Percentiles rank a stretch among this genome's conserved stretches.
phyloP scores from a whole-genome alignment of 805 yeast genomes.

The Ogataea philodendri region DNA sequence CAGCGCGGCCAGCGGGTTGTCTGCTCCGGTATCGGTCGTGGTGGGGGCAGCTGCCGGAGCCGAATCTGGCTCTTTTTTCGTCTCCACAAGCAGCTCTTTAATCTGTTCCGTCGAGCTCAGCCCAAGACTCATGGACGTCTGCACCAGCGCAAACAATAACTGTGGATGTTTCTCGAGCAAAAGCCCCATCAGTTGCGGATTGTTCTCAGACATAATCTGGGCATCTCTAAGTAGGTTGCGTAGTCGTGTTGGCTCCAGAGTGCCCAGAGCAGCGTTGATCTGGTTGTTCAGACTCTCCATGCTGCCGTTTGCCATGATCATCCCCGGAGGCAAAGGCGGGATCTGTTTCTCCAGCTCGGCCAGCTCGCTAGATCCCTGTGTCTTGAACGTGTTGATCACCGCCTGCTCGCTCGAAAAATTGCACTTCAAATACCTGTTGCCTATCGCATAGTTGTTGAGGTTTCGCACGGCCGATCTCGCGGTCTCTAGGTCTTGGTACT shows the following conservation, averaged over 20 bases:
- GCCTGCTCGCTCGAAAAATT: conserved; percentile 62
- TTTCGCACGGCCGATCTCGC: conserved; percentile 91
- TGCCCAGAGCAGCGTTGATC: conserved; percentile 45
- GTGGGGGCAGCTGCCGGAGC: conserved; percentile 1
- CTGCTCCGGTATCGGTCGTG: conserved; percentile 4
- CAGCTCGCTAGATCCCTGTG: conserved; percentile 16
- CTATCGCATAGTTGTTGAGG: conserved; percentile 73
- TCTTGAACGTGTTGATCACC: conserved; percentile 20
- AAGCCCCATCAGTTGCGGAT: conserved; percentile 57
- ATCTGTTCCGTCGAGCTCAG: conserved; percentile 28
- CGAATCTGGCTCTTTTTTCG: neutral
- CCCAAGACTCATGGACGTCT: conserved; percentile 50
- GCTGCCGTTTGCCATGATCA: conserved; percentile 36
- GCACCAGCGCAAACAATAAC: conserved; percentile 77
- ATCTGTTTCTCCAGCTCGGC: conserved; percentile 31
- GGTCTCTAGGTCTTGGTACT: conserved; percentile 77
- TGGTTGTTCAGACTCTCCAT: conserved; percentile 38
- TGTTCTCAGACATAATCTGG: conserved; percentile 52
- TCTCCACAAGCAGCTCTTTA: conserved; percentile 21
- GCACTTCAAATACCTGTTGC: conserved; percentile 69
- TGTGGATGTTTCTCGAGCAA: conserved; percentile 75
- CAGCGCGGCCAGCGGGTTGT: conserved; percentile 13
- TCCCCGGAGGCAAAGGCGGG: conserved; percentile 57
- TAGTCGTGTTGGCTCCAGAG: conserved; percentile 48
- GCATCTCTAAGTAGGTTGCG: conserved; percentile 53